phyloP scores from a whole-genome alignment of 2,329 filamentous ascomycete species.

The Fusarium goolgardi region DNA sequence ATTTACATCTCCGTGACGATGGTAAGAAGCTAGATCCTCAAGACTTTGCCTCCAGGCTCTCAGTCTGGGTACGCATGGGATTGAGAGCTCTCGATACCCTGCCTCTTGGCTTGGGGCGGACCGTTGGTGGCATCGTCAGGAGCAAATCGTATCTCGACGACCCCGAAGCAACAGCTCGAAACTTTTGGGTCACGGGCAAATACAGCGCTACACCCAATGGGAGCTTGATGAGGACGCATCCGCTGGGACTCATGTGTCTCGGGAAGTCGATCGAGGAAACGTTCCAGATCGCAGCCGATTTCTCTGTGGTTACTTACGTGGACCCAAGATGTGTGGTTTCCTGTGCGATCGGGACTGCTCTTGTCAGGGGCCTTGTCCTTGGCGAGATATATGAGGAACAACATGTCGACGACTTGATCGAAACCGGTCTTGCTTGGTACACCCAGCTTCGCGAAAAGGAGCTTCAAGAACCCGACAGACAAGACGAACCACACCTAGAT shows the following conservation, averaged over 20 bases:
- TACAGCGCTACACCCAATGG: conserved; percentile 62
- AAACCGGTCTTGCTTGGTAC: conserved; percentile 56
- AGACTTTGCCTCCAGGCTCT: conserved; percentile 59
- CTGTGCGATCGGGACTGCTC: conserved; percentile 60
- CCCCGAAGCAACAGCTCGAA: conserved; percentile 55
- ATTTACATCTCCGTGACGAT: conserved; percentile 59
- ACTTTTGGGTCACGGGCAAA: conserved; percentile 55
- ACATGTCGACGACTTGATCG: conserved; percentile 57
- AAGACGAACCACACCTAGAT: conserved; percentile 52
- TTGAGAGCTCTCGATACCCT: conserved; percentile 59
- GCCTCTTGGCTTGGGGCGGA: conserved; percentile 61
- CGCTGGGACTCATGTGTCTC: conserved; percentile 61
- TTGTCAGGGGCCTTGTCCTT: conserved; percentile 59
- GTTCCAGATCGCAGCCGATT: conserved; percentile 56
- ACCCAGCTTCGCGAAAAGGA: conserved; percentile 33
- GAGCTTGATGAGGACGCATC: conserved; percentile 65
- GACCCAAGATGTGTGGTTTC: conserved; percentile 64
- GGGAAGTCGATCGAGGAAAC: conserved; percentile 55
- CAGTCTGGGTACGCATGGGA: conserved; percentile 61
- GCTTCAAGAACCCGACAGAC: conserved; percentile 40
- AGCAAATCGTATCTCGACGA: conserved; percentile 54
- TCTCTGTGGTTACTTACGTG: conserved; percentile 61
- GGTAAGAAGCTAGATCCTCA: conserved; percentile 52
- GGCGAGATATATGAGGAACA: conserved; percentile 56
- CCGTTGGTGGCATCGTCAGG: conserved; percentile 59